These are phyloP conservation scores for Magnaporthales sp. DNA, from an alignment of 2,329 filamentous ascomycete genomes.

Conservation along the genomic window DNA sequence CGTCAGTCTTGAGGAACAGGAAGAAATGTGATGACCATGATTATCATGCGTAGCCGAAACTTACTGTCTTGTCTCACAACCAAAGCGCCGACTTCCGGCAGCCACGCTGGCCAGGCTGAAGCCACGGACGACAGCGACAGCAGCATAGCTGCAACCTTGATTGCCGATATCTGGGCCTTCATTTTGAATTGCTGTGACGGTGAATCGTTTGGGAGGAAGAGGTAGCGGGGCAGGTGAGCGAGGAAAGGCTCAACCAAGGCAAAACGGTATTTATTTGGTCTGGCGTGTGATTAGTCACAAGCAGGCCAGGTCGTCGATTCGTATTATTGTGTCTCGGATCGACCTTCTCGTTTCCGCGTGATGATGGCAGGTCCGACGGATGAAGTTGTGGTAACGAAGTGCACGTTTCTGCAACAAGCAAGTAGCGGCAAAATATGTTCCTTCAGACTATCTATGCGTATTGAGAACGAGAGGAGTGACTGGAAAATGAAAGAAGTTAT, in stretches of 20 bases:
- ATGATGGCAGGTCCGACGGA: not conserved
- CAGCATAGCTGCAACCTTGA: slow-evolving; percentile 15
- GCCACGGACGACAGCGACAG: slow-evolving; percentile 42
- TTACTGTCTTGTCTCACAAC: slow-evolving; percentile 38
- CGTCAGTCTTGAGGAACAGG: not conserved
- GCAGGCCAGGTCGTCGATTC: not conserved
- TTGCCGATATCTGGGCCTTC: slow-evolving; percentile 6
- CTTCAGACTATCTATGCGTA: not conserved
- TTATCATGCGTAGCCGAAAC: not conserved
- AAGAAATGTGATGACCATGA: not conserved
- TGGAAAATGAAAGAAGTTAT: not conserved
- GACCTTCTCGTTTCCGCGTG: not conserved
- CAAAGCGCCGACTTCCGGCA: slow-evolving; percentile 43
- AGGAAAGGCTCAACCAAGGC: not conserved
- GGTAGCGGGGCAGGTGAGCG: not conserved
- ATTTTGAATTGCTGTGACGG: slow-evolving; percentile 6
- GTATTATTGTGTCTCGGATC: no score
- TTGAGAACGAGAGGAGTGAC: not conserved
- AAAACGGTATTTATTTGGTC: not conserved
- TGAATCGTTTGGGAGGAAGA: not conserved
- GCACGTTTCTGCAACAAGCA: not conserved
- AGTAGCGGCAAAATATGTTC: not conserved
- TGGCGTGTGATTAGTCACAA: not conserved
- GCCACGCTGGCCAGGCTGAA: slow-evolving; percentile 43
- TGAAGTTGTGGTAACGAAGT: not conserved